Percentiles rank a stretch among this genome's conserved stretches.
Conservation (phyloP, 257 asterid species). For the Solanum infundibuliforme region DNA sequence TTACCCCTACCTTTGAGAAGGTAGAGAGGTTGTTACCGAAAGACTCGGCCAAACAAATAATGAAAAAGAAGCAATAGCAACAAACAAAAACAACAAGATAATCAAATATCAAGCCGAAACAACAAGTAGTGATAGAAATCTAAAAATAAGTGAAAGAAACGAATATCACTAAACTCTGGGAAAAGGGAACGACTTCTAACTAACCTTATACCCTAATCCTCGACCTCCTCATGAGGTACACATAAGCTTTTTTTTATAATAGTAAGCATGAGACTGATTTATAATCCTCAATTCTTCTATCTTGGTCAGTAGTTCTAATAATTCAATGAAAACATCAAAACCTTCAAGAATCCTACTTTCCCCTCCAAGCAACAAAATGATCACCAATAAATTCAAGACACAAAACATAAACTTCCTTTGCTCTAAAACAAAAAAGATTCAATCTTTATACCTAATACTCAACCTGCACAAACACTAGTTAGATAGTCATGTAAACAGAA, state of each 20-base stretch:
- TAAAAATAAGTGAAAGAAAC: background rate
- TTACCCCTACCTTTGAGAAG: background rate
- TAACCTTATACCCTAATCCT: background rate
- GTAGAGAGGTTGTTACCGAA: background rate
- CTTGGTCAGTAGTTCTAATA: background rate
- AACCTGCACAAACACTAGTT: background rate
- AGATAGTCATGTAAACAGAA: background rate
- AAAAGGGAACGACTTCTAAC: background rate
- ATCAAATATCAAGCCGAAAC: background rate
- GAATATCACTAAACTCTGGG: background rate
- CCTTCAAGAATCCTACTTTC: background rate
- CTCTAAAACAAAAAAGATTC: background rate
- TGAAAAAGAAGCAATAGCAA: background rate
- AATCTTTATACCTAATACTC: background rate
- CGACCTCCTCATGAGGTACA: background rate
- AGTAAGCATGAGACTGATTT: background rate
- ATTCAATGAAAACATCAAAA: background rate
- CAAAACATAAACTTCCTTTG: background rate
- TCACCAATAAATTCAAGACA: background rate
- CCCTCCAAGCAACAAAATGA: background rate
- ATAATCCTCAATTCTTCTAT: background rate
- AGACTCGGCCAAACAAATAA: background rate
- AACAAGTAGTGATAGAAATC: background rate
- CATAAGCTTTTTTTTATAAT: background rate
- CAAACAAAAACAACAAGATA: background rate